phyloP scores from a whole-genome alignment of 2,329 filamentous ascomycete genomes.

The Xylariaceae sp. region DNA sequence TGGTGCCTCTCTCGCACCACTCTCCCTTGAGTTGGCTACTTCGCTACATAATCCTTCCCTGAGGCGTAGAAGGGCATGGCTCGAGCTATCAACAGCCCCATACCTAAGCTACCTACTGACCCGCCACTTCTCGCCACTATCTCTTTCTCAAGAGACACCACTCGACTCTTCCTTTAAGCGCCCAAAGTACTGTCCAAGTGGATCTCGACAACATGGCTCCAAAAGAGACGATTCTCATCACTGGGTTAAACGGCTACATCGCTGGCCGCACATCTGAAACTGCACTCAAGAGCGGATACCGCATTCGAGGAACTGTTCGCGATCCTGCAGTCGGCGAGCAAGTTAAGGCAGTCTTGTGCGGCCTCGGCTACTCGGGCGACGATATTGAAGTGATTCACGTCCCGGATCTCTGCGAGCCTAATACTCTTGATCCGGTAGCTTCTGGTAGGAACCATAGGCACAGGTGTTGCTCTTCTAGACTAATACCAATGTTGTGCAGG shows the following conservation, averaged over 20 bases:
- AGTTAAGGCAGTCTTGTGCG: constrained; percentile 22
- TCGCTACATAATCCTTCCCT: no score
- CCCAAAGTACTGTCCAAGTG: no score
- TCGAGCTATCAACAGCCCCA: no score
- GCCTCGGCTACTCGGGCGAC: constrained; percentile 19
- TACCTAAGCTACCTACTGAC: no score
- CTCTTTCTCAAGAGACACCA: no score
- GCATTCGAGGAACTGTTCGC: constrained; percentile 30
- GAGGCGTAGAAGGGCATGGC: no score
- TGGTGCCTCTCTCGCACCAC: no score
- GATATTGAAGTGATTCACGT: constrained; percentile 27
- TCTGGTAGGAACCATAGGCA: constrained; percentile 16
- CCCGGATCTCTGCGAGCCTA: constrained; percentile 21
- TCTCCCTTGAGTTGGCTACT: no score
- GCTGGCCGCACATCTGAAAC: constrained; percentile 28
- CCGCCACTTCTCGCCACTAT: no score
- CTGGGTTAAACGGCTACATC: constrained; percentile 31
- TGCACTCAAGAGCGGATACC: constrained; percentile 24
- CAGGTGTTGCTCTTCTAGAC: neutral
- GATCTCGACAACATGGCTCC: neutral
- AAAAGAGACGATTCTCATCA: constrained; percentile 26
- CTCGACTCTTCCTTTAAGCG: no score
- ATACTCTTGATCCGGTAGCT: constrained; percentile 24
- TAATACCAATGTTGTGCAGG: constrained; percentile 17
- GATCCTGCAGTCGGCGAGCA: constrained; percentile 23